phyloP scores from a whole-genome alignment of 495 filamentous ascomycete genomes.

The Clavariopsis aquatica region DNA sequence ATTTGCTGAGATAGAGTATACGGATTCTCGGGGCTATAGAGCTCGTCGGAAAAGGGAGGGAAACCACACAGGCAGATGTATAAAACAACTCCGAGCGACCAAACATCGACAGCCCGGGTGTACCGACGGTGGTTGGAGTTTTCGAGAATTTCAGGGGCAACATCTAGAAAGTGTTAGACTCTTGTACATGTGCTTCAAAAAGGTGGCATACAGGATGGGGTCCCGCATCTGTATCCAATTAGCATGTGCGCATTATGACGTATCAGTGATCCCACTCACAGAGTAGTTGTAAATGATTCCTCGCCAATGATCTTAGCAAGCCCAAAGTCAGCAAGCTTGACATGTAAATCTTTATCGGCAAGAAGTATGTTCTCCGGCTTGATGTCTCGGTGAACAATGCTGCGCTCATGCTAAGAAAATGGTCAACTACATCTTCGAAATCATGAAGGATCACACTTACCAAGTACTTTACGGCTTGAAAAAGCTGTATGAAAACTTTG shows the following conservation, averaged over 20 bases:
- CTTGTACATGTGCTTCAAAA: neutral
- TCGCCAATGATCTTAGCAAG: constrained; percentile 98
- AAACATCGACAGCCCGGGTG: constrained; percentile 92
- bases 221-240: constrained; percentile 67
- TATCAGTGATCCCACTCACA: constrained; percentile 53
- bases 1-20: constrained; percentile 91
- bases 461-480: constrained; percentile 91
- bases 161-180: constrained; percentile 52
- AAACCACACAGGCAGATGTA: constrained; percentile 99
- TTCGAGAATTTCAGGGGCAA: constrained; percentile 92
- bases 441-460: constrained; percentile 53
- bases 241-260: constrained; percentile 6
- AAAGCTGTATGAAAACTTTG: constrained; percentile 86
- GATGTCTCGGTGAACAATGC: constrained; percentile 97
- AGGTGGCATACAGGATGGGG: constrained; percentile 71
- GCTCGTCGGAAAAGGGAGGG: constrained; percentile 94
- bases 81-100: constrained; percentile 96
- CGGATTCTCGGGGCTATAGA: constrained; percentile 73
- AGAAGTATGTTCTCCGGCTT: constrained; percentile 98
- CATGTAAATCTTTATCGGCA: constrained; percentile 74
- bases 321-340: constrained; percentile 97
- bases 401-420: constrained; percentile 78
- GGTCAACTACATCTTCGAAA: constrained; percentile 33
- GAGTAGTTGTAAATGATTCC: constrained; percentile 94
- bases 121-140: constrained; percentile 78